A percentile compares a stretch with the other conserved stretches of the same genome.
These are phyloP conservation scores for Blastomyces percursus DNA, from an alignment of 2,329 filamentous ascomycete genomes.

Conservation along the genomic window DNA sequence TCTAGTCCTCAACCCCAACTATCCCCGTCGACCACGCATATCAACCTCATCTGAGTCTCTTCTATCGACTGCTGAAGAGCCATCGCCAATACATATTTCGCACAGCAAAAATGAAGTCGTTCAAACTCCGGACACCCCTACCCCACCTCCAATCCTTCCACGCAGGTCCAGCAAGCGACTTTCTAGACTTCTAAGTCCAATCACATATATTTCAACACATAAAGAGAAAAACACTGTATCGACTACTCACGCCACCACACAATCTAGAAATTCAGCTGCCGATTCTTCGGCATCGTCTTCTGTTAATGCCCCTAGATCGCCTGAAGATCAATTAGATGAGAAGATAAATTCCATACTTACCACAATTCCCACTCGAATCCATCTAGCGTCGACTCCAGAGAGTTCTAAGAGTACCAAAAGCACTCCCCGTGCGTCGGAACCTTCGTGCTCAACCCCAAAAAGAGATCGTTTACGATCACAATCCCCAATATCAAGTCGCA, in stretches of 20 bases:
- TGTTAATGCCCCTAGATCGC: slow-evolving; percentile 24
- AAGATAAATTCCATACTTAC: slow-evolving; percentile 71
- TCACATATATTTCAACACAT: not conserved
- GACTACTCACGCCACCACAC: not conserved
- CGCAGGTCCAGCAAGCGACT: slow-evolving; percentile 20
- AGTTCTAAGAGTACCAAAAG: not conserved
- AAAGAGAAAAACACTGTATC: not conserved
- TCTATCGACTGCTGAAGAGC: slow-evolving; percentile 4
- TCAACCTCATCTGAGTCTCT: slow-evolving; percentile 1
- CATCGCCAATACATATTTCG: slow-evolving; percentile 11
- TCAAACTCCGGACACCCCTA: not conserved
- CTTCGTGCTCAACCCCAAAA: slow-evolving; percentile 21
- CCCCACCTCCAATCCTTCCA: slow-evolving; percentile 12
- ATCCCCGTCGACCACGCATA: not conserved
- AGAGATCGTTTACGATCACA: slow-evolving; percentile 34
- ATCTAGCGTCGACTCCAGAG: slow-evolving; percentile 47
- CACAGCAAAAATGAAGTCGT: slow-evolving; percentile 1
- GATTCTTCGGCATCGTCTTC: not conserved
- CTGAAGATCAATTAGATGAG: slow-evolving; percentile 61
- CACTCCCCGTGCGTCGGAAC: not conserved
- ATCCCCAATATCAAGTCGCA: slow-evolving; percentile 31
- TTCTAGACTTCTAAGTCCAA: slow-evolving; percentile 11
- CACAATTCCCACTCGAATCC: slow-evolving; percentile 68
- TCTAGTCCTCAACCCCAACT: not conserved
- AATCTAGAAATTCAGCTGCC: not conserved